A percentile compares a stretch with the other conserved stretches of the same genome.
Conservation (phyloP, 2,329 filamentous ascomycete species). For the Zasmidium angulare region DNA sequence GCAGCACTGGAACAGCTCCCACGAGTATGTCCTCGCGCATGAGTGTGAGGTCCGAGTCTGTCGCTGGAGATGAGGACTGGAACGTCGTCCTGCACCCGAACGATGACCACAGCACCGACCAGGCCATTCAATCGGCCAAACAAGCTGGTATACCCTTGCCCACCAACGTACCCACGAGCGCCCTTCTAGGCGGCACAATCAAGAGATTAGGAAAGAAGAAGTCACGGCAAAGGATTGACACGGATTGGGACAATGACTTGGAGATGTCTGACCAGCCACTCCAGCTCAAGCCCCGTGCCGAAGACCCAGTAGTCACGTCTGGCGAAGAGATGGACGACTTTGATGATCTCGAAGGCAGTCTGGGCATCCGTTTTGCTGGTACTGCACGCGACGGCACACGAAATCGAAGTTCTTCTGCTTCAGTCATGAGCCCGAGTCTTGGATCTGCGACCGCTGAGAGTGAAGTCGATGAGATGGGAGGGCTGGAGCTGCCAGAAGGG, state of each 20-base stretch:
- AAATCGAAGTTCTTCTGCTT: constrained; percentile 80
- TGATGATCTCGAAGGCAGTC: constrained; percentile 90
- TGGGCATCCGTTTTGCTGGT: constrained; percentile 86
- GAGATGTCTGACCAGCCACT: constrained; percentile 45
- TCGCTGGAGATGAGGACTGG: constrained; percentile 73
- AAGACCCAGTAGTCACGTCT: constrained; percentile 33
- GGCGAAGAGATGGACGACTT: constrained; percentile 65
- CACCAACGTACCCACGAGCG: constrained; percentile 80
- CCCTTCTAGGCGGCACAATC: constrained; percentile 87
- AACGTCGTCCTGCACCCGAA: constrained; percentile 82
- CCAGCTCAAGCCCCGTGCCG: constrained; percentile 41
- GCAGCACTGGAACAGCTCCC: constrained; percentile 70
- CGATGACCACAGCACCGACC: constrained; percentile 77
- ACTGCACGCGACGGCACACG: constrained; percentile 73
- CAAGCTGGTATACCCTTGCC: constrained; percentile 90
- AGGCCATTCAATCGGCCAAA: constrained; percentile 84
- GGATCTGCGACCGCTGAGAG: constrained; percentile 93
- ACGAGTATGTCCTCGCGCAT: constrained; percentile 74
- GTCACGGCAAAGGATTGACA: constrained; percentile 45
- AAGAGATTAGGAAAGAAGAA: constrained; percentile 72
- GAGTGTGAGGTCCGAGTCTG: constrained; percentile 78
- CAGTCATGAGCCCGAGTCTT: constrained; percentile 86
- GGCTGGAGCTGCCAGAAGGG: constrained; percentile 80
- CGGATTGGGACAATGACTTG: constrained; percentile 54
- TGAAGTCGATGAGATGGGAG: constrained; percentile 88